phyloP scores from a whole-genome alignment of 2,329 filamentous ascomycete species.

The Ophiocordyceps camponoti-saundersi region DNA sequence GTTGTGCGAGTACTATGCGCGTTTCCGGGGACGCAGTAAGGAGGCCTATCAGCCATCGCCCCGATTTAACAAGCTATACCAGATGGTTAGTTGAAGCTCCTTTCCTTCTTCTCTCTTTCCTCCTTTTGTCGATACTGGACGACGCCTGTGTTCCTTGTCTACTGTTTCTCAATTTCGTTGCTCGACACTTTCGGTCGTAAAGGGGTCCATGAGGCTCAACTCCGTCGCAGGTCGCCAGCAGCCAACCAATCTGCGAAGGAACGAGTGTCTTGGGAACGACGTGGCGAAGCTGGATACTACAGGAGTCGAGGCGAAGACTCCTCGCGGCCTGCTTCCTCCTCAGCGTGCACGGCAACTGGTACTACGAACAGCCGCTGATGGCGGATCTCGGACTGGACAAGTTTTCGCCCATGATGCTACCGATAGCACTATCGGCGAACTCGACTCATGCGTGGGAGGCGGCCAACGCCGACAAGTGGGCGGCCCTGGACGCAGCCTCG shows the following conservation, averaged over 20 bases:
- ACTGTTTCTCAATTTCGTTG: constrained; percentile 1
- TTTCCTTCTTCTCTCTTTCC: neutral
- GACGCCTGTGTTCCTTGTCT: too few species aligned
- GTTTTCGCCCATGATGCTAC: constrained; percentile 15
- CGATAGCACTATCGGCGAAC: constrained; percentile 28
- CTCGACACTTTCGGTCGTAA: constrained; percentile 1
- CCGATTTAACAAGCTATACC: constrained; percentile 31
- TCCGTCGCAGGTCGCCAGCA: constrained; percentile 21
- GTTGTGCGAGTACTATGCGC: constrained; percentile 36
- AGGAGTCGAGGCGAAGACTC: constrained; percentile 34
- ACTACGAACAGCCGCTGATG: constrained; percentile 29
- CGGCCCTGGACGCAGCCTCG: constrained; percentile 13
- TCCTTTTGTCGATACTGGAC: neutral
- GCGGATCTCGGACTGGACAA: constrained; percentile 18
- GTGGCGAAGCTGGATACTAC: constrained; percentile 36
- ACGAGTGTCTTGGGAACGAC: constrained; percentile 8
- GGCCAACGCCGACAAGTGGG: constrained; percentile 27
- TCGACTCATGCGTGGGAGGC: constrained; percentile 33
- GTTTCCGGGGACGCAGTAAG: constrained; percentile 34
- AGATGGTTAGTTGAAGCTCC: constrained; percentile 29
- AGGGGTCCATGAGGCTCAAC: constrained; percentile 8
- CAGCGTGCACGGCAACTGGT: constrained; percentile 37
- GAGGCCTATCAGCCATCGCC: constrained; percentile 28
- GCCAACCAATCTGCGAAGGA: constrained; percentile 11
- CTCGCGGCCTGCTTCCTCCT: constrained; percentile 39